Evolutionary conservation across 169 alveolate species (phyloP).

Genomic region (Eimeria brunetti): DNA sequence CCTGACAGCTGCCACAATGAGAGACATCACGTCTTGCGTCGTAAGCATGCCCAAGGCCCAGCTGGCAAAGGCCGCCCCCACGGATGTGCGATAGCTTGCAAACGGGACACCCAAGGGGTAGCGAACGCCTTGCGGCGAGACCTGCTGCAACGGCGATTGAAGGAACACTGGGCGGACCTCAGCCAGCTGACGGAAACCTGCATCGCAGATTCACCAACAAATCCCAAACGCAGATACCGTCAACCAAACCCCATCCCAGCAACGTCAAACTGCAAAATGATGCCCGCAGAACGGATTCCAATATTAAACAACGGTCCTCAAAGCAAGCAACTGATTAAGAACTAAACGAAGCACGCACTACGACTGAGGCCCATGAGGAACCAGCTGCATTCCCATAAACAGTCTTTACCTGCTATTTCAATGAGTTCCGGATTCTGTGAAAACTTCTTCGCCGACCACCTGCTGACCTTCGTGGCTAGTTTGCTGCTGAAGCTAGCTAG

Average conservation of each 20-base stretch:
- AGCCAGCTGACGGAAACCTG: slow-evolving; percentile 51
- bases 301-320: neutral
- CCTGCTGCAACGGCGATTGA: slow-evolving; percentile 9
- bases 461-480: slow-evolving; percentile 45
- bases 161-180: slow-evolving; percentile 23
- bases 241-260: neutral
- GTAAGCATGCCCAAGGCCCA: slow-evolving; percentile 53
- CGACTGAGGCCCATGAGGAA: neutral
- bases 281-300: neutral
- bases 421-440: slow-evolving; percentile 13
- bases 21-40: slow-evolving; percentile 64
- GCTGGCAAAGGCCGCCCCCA: slow-evolving; percentile 63
- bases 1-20: slow-evolving; percentile 62
- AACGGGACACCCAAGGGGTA: slow-evolving; percentile 74
- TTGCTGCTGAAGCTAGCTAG: slow-evolving; percentile 52
- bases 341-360: neutral
- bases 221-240: neutral
- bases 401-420: slow-evolving; percentile 17
- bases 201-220: neutral
- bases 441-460: slow-evolving; percentile 46
- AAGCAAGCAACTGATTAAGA: neutral
- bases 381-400: neutral
- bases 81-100: slow-evolving; percentile 41
- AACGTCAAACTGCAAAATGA: neutral
- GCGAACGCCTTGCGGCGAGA: slow-evolving; percentile 24